A percentile compares a stretch with the other conserved stretches of the same genome.
Conservation (phyloP, 176 grass and related monocot genomes). For the Thalia dealbata region DNA sequence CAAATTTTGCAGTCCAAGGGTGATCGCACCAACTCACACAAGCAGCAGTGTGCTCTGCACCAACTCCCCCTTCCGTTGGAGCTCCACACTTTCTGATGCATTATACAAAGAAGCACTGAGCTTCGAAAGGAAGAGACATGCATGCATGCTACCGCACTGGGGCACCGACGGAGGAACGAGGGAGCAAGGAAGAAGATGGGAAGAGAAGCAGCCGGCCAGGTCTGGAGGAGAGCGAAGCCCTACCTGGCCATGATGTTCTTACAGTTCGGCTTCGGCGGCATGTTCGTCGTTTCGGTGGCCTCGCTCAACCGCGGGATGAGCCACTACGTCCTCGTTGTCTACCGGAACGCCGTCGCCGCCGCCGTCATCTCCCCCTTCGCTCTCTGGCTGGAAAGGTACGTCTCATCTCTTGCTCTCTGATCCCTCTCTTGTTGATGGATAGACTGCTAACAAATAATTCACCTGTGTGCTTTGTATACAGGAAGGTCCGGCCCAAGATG, state of each 20-base stretch:
- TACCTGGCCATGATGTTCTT: constrained; percentile 84
- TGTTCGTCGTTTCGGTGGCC: constrained; percentile 63
- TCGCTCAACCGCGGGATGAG: constrained; percentile 75
- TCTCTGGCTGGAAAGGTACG: constrained; percentile 77
- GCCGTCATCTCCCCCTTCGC: constrained; percentile 68
- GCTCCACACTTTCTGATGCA: neutral
- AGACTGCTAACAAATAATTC: too few species aligned
- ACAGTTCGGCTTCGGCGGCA: constrained; percentile 76
- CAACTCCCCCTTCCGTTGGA: neutral
- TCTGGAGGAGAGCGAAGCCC: constrained; percentile 36
- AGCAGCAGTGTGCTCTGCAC: neutral
- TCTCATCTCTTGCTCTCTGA: constrained; percentile 15
- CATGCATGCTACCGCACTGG: too few species aligned
- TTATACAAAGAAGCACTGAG: too few species aligned
- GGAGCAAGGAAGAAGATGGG: too few species aligned
- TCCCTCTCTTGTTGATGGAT: neutral
- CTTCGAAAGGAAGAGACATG: too few species aligned
- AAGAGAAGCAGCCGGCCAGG: neutral
- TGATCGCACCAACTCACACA: neutral
- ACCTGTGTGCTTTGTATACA: constrained; percentile 23
- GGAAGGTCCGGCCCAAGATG: constrained; percentile 49
- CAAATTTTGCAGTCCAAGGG: neutral
- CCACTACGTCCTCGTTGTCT: constrained; percentile 86
- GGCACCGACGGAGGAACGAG: too few species aligned
- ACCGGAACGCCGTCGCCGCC: constrained; percentile 58